Conservation (phyloP, 257 asterid genomes). For the Coffea canephora region DNA sequence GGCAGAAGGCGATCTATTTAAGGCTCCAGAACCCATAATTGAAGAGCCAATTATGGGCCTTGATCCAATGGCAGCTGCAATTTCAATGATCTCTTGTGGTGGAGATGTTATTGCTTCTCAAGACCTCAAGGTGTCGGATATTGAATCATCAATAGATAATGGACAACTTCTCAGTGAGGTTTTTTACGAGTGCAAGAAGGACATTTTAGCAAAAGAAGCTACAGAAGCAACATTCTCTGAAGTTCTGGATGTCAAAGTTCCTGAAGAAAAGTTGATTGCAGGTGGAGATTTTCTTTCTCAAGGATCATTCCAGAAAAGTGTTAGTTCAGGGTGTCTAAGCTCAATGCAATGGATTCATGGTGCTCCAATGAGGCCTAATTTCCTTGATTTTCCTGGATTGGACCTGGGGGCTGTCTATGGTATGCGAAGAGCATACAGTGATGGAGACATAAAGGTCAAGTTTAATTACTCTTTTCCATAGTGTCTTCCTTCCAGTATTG, state of each 20-base stretch:
- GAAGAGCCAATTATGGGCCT: conserved; percentile 61
- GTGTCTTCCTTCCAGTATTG: conserved; percentile 1
- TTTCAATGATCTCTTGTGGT: conserved; percentile 84
- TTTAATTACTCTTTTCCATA: conserved; percentile 22
- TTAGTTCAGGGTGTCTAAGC: conserved; percentile 54
- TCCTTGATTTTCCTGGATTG: conserved; percentile 68
- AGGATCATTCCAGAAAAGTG: conserved; percentile 62
- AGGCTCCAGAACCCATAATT: conserved; percentile 68
- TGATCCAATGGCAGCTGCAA: conserved; percentile 76
- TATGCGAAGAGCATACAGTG: conserved; percentile 89
- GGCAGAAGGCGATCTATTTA: conserved; percentile 84
- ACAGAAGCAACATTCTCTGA: conserved; percentile 58
- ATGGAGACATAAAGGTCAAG: conserved; percentile 89
- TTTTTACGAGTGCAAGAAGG: conserved; percentile 85
- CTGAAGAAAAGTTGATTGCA: conserved; percentile 29
- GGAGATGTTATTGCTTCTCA: conserved; percentile 67
- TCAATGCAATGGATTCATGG: conserved; percentile 56
- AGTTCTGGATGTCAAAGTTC: conserved; percentile 47
- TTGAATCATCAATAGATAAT: conserved; percentile 63
- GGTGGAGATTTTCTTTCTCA: conserved; percentile 39
- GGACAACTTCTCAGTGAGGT: conserved; percentile 78
- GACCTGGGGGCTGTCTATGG: conserved; percentile 69
- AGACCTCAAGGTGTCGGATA: conserved; percentile 57
- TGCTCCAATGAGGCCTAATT: conserved; percentile 55
- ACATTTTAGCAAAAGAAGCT: conserved; percentile 80